Conservation (phyloP, 352 stramenopile species). For the Pythium pyrilobum region DNA sequence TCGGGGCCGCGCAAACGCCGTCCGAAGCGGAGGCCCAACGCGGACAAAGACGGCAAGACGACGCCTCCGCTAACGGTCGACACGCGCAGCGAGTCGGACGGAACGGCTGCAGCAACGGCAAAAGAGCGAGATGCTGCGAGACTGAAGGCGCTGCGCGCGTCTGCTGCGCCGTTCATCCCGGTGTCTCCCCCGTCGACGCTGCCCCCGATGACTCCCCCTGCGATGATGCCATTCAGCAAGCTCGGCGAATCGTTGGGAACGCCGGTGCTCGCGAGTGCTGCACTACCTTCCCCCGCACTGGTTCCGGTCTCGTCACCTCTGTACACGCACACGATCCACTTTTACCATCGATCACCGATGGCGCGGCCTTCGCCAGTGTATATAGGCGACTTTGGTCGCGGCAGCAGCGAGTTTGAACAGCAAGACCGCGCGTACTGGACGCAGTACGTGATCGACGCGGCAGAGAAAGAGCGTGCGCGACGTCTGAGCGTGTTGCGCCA, state of each 20-base stretch:
- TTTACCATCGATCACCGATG: not conserved
- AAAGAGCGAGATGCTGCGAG: not conserved
- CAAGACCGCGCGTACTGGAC: conserved; percentile 74
- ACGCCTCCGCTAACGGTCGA: not conserved
- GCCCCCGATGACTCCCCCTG: too few relatives aligned
- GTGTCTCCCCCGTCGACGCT: not conserved
- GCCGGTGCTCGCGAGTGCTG: not conserved
- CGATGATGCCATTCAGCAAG: too few relatives aligned
- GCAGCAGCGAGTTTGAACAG: conserved; percentile 1
- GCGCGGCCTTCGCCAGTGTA: not conserved
- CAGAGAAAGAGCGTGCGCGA: conserved; percentile 70
- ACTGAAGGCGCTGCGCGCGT: conserved; percentile 24
- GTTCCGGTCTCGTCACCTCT: not conserved
- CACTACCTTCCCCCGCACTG: not conserved
- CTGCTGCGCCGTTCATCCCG: conserved; percentile 34
- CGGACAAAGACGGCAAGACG: not conserved
- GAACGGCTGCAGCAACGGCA: not conserved
- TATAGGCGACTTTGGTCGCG: not conserved
- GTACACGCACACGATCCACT: not conserved
- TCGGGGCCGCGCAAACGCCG: conserved; percentile 54
- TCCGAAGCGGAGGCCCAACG: conserved; percentile 48
- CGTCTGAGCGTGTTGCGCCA: conserved; percentile 59
- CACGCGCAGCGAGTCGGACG: not conserved
- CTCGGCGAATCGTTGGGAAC: too few relatives aligned
- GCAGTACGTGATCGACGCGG: conserved; percentile 72